A percentile compares a stretch with the other conserved stretches of the same genome.
Evolutionary conservation across 345 rosid genomes (phyloP).

Genomic region (Reutealis trisperma): DNA sequence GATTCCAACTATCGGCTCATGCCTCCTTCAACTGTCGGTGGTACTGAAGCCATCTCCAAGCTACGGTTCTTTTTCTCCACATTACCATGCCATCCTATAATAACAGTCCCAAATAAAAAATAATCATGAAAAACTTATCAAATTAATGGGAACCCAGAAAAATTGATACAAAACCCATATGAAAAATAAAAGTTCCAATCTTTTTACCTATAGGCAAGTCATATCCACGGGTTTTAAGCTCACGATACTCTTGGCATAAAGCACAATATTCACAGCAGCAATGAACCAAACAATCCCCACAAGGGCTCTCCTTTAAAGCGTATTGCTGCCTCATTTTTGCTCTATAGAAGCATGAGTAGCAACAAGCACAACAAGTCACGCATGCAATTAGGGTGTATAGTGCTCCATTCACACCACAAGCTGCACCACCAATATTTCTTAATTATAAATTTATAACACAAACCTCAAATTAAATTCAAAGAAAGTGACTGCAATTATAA

Average conservation of each 20-base stretch:
- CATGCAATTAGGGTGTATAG: slow-evolving; percentile 34
- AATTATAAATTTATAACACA: too few species aligned
- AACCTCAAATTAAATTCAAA: too few species aligned
- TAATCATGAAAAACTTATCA: background rate
- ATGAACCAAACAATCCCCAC: slow-evolving; percentile 36
- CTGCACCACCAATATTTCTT: slow-evolving; percentile 21
- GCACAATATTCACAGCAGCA: slow-evolving; percentile 36
- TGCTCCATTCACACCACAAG: slow-evolving; percentile 43
- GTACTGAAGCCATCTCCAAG: slow-evolving; percentile 26
- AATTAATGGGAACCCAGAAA: background rate
- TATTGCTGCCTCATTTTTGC: slow-evolving; percentile 45
- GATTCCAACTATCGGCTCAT: slow-evolving; percentile 23
- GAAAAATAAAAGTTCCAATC: background rate
- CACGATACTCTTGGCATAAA: slow-evolving; percentile 36
- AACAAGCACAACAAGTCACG: slow-evolving; percentile 30
- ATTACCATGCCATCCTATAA: slow-evolving; percentile 36
- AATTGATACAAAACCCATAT: background rate
- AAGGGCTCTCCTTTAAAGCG: slow-evolving; percentile 23
- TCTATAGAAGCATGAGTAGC: slow-evolving; percentile 44
- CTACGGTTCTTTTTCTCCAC: slow-evolving; percentile 30
- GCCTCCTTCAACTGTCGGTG: slow-evolving; percentile 28
- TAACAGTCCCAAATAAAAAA: background rate
- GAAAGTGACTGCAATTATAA: too few species aligned
- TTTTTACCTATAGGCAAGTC: slow-evolving; percentile 26
- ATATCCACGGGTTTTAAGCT: slow-evolving; percentile 32